Base-by-base conservation (phyloP, 164 flowering plant genomes). In the Magnolia kwangsiensis region DNA sequence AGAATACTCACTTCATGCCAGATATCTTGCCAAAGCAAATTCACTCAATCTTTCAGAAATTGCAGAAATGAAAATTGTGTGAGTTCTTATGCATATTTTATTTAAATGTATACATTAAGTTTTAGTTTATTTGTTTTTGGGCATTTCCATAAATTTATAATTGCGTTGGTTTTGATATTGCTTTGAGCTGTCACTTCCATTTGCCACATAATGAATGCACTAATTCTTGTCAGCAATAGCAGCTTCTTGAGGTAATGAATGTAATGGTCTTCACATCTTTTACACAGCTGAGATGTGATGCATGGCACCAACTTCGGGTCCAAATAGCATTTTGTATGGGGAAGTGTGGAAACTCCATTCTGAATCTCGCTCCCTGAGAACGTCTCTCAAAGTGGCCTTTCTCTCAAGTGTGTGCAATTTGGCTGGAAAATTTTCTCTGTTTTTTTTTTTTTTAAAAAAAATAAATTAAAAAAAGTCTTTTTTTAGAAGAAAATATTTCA, bases 51-150 rank as follows among this genome's bases (percentile, higher is more conserved):
- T 96, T 77, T 89, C 99, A 69, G 99, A 96, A 86, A 93, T 96
- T 87, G 94, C 98, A 67, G 99, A 96, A 88, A 96, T 96, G 99
- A 96, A 91, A 83, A 94, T 96, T 82, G 94, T 96, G 99, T 94
- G 88, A 88, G 98, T 63, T 65, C 49, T 61, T n/a, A 16, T 64
- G n/a, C 59, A 50, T 5, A 29, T 51, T 77, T 37, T 64, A n/a
- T 69, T 69, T 55, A 55, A 55, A 55, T 16, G 61, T 6, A 55
- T 55, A 10, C 18, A 13, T 55, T 55, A 11, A 10, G 18, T 55
- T 55, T 11, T 55, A 55, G 61, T 55, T 55, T 55, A 37, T 37
- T 37, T 37, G 45, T 37, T 4, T 37, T 37, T 5, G 6, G 45
- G 45, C 45, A 37, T 37, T 37, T 37, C 45, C 45, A 37, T 37